Evolutionary conservation across 2,329 filamentous ascomycete genomes (phyloP).

Genomic region (Fusarium bulbicola): DNA sequence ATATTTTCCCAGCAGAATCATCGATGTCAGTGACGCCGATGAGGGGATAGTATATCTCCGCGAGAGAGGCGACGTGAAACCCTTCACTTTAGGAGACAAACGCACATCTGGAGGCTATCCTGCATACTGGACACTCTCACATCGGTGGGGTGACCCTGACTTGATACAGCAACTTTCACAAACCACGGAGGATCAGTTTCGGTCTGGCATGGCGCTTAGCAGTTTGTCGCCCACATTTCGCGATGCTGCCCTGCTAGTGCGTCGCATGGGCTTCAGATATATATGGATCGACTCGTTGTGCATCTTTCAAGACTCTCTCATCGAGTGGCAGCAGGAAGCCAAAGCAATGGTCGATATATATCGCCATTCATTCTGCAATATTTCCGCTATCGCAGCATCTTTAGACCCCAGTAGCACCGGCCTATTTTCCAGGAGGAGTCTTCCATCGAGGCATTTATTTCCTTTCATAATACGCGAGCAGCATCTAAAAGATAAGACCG

Average conservation of each 20-base stretch:
- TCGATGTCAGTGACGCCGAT: too few species aligned
- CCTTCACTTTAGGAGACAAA: rapidly evolving
- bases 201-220: neutral
- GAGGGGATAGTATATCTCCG: too few species aligned
- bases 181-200: neutral
- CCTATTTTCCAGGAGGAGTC: neutral
- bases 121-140: neutral
- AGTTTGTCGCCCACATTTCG: neutral
- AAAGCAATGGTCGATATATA: rapidly evolving
- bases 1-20: too few species aligned
- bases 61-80: too few species aligned
- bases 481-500: rapidly evolving
- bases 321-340: neutral
- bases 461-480: neutral
- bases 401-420: rapidly evolving
- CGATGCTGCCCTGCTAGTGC: neutral
- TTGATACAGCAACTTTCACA: neutral
- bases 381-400: neutral
- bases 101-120: rapidly evolving
- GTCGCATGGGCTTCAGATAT: neutral
- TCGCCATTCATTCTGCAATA: neutral
- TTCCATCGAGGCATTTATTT: neutral
- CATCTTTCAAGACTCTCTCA: neutral
- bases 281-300: neutral
- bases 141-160: neutral